Conservation (phyloP, 345 rosid species). For the Ceriops zippeliana region DNA sequence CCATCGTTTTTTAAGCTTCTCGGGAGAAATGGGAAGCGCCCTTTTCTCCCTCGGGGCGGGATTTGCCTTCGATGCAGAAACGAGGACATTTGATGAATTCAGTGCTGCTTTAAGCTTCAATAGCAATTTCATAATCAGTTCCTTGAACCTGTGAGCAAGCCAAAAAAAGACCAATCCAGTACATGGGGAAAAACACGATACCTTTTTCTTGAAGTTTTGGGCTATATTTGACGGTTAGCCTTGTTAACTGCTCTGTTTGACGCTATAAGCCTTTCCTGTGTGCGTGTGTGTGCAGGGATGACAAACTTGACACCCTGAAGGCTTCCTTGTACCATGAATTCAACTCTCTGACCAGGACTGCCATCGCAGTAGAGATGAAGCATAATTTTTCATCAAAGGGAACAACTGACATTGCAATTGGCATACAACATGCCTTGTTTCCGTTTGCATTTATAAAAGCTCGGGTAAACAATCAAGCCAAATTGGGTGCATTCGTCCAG, state of each 20-base stretch:
- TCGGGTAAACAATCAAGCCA: constrained; percentile 36
- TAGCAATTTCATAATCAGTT: constrained; percentile 28
- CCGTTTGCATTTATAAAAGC: constrained; percentile 45
- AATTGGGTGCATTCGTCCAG: constrained; percentile 35
- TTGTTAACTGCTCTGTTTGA: too few species aligned
- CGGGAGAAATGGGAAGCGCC: constrained; percentile 40
- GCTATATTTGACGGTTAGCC: not conserved
- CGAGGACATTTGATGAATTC: constrained; percentile 22
- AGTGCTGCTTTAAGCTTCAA: constrained; percentile 45
- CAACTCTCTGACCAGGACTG: constrained; percentile 35
- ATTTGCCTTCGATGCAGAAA: constrained; percentile 29
- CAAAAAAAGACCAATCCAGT: not conserved
- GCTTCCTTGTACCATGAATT: constrained; percentile 37
- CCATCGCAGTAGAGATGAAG: constrained; percentile 51
- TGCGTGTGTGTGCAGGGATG: constrained; percentile 39
- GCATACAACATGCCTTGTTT: constrained; percentile 38
- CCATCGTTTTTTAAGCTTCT: constrained; percentile 36
- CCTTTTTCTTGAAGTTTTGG: not conserved
- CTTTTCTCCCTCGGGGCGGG: constrained; percentile 41
- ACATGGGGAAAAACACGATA: not conserved
- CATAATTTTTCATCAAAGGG: constrained; percentile 20
- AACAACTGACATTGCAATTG: constrained; percentile 31
- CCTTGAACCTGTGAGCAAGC: constrained; percentile 48
- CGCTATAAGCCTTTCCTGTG: not conserved
- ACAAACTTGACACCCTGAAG: constrained; percentile 29